Base-by-base conservation (phyloP, 2,329 filamentous ascomycete genomes). In the Penicillium fuscoglaucum region DNA sequence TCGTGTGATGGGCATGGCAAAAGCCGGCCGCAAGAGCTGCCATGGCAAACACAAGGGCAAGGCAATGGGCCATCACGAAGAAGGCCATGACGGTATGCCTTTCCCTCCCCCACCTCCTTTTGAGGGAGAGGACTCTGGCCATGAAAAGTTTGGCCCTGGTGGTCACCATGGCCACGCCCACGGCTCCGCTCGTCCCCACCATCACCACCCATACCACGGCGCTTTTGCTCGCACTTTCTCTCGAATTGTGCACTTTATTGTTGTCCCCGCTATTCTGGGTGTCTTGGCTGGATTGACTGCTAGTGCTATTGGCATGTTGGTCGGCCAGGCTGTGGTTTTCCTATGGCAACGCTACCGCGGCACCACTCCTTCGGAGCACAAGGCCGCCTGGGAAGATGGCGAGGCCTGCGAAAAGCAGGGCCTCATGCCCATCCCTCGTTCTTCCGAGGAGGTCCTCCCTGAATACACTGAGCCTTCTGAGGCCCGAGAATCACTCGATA, bases 271-370 rank as follows among this genome's bases (percentile, higher is more conserved):
- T 31, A 63, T 79, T n/a, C 65, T 80, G 6, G 79, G 79, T 43
- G 70, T 81, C 33, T 67, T 79, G 28, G 78, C 78, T 29, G 79
- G 78, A 57, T 65, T 81, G 54, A 70, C 74, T 44, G 78, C 79
- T 29, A 78, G 75, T 59, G 76, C 75, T 10, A 62, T 81, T 44
- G 79, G 78, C 47, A 78, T 80, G 76, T 66, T 81, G n/a, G 70
- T 80, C 45, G 79, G 78, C 31, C 78, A 80, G 66, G 64, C 73
- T 31, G 72, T 80, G 43, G 71, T 79, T 31, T 79, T 77, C 66
- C 49, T 81, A 46, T 80, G 79, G 78, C 69, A 73, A 50, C 74
- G 73, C 57, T 75, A 72, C 63, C 75, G 72, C 49, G 72, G 73
- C 24, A 68, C 68, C 48, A 60, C 67, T 28, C 64, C 61, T 29